Percentiles rank a stretch among this genome's conserved stretches.
These are phyloP conservation scores for Metarhizium anisopliae DNA, from an alignment of 2,329 filamentous ascomycete genomes.

Conservation along the genomic window DNA sequence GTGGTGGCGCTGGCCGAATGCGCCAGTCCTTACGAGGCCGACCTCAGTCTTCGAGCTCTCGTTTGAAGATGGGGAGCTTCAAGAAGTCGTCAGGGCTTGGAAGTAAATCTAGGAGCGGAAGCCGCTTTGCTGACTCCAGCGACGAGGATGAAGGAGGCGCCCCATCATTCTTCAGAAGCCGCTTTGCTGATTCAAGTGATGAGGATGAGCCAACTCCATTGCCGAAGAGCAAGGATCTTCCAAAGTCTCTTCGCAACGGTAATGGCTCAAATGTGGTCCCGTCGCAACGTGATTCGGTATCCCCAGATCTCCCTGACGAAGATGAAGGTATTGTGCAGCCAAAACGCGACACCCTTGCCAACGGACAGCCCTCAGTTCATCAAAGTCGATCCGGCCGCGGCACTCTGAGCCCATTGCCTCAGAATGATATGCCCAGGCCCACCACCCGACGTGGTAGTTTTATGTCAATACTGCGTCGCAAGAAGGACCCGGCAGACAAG, in stretches of 20 bases:
- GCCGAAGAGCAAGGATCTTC: conserved; percentile 23
- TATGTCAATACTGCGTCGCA: conserved; percentile 55
- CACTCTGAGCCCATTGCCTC: conserved; percentile 17
- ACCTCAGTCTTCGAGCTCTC: conserved; percentile 26
- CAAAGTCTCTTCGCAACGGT: conserved; percentile 20
- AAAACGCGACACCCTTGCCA: conserved; percentile 7
- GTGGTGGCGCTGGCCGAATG: conserved; percentile 24
- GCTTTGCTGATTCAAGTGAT: conserved; percentile 39
- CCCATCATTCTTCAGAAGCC: conserved; percentile 37
- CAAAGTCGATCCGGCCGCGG: conserved; percentile 34
- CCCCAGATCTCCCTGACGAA: conserved; percentile 52
- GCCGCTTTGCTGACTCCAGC: conserved; percentile 54
- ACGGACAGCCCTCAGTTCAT: conserved; percentile 20
- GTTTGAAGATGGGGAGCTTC: conserved; percentile 30
- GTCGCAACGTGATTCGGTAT: conserved; percentile 20
- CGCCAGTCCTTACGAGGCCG: conserved; percentile 35
- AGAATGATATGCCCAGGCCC: conserved; percentile 6
- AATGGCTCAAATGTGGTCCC: conserved; percentile 5
- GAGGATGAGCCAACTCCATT: conserved; percentile 9
- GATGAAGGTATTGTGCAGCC: conserved; percentile 35
- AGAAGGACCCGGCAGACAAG: conserved; percentile 39
- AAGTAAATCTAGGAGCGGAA: conserved; percentile 30
- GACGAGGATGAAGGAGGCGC: conserved; percentile 40
- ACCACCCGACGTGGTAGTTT: conserved; percentile 37
- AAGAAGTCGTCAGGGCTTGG: conserved; percentile 29